These are phyloP conservation scores for Simmondsia chinensis DNA, from an alignment of 148 eudicot genomes.

Conservation along the genomic window DNA sequence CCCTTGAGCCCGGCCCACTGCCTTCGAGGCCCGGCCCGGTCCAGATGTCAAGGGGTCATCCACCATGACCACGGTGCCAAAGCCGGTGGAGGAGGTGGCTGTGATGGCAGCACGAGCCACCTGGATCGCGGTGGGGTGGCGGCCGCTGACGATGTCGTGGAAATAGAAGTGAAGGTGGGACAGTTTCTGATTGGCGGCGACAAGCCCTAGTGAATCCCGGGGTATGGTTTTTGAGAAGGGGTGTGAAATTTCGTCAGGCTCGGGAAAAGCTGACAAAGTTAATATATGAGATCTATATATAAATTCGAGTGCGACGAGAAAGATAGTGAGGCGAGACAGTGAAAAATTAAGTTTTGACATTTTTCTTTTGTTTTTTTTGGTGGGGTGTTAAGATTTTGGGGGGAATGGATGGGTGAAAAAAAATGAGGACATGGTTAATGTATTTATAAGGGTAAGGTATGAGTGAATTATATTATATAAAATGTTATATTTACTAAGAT, in stretches of 20 bases:
- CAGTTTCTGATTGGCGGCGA: slow-evolving; percentile 26
- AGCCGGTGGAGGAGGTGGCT: background rate
- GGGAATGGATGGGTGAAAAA: too few species aligned
- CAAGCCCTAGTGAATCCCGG: slow-evolving; percentile 10
- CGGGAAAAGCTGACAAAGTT: too few species aligned
- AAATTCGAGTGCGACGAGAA: too few species aligned
- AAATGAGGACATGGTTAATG: too few species aligned
- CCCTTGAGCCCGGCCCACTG: slow-evolving; percentile 21
- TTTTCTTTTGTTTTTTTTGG: too few species aligned
- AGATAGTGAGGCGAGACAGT: too few species aligned
- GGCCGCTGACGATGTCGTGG: slow-evolving; percentile 32
- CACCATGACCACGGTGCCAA: slow-evolving; percentile 8
- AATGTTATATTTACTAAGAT: too few species aligned
- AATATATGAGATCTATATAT: too few species aligned
- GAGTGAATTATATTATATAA: too few species aligned
- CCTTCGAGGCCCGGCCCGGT: slow-evolving; percentile 7
- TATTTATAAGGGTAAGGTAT: too few species aligned
- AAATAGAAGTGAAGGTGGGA: slow-evolving; percentile 39
- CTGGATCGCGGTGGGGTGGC: slow-evolving; percentile 18
- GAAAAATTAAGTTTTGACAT: too few species aligned
- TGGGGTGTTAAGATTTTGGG: too few species aligned
- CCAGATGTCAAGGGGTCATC: slow-evolving; percentile 10
- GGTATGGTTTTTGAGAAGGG: slow-evolving; percentile 20
- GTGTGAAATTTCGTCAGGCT: slow-evolving; percentile 4
- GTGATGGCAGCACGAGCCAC: slow-evolving; percentile 14